Evolutionary conservation across 2,329 filamentous ascomycete genomes (phyloP).

Genomic region (Cercospora sp.): DNA sequence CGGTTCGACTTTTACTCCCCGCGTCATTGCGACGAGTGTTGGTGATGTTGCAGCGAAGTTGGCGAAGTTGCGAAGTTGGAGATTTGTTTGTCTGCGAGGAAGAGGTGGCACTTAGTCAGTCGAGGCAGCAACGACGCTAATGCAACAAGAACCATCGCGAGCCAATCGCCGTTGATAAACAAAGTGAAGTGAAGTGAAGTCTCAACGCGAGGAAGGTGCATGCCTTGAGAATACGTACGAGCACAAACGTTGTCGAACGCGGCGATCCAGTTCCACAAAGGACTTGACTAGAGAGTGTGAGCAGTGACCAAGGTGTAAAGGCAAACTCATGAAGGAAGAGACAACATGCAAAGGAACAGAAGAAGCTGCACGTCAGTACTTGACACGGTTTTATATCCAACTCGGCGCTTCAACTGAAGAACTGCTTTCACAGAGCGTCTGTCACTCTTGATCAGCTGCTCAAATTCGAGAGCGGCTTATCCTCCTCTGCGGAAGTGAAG

Average conservation of each 20-base stretch:
- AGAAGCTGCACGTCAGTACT: neutral
- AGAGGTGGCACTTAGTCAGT: neutral
- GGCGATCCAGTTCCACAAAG: constrained; percentile 27
- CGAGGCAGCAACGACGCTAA: neutral
- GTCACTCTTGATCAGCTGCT: neutral
- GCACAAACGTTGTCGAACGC: constrained; percentile 15
- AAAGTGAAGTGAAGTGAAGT: constrained; percentile 10
- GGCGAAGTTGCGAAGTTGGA: neutral
- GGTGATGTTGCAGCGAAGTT: neutral
- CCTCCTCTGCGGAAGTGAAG: neutral
- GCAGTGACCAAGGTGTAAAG: constrained; percentile 32
- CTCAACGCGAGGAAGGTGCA: neutral
- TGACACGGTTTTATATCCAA: neutral
- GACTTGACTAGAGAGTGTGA: constrained; percentile 31
- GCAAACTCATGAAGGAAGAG: constrained; percentile 27
- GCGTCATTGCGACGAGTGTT: neutral
- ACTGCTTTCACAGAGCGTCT: neutral
- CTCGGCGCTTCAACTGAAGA: neutral
- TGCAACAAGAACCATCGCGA: neutral
- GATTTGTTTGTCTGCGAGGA: constrained; percentile 1
- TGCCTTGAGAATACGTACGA: neutral
- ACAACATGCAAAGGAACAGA: neutral
- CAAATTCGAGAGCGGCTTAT: neutral
- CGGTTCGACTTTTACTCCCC: constrained; percentile 6
- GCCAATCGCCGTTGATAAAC: neutral